phyloP scores from a whole-genome alignment of 352 stramenopile species.

The Phytophthora crassamura region DNA sequence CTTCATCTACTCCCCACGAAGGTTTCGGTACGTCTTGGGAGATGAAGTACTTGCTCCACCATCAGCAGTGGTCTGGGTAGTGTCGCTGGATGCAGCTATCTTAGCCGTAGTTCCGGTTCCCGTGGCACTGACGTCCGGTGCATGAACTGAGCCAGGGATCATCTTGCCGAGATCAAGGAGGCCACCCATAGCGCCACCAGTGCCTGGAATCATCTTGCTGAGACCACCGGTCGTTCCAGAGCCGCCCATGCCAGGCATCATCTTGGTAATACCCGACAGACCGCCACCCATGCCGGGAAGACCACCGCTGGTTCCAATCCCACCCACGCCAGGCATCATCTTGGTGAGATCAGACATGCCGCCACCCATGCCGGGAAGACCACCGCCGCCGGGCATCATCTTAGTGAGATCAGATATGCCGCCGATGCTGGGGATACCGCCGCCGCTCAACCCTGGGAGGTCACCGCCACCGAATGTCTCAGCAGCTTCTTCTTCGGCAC shows the following conservation, averaged over 20 bases:
- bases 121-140: not conserved
- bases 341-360: not conserved
- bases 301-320: not conserved
- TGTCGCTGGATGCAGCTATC: not conserved
- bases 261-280: not conserved
- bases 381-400: not conserved
- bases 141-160: slow-evolving; percentile 3
- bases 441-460: not conserved
- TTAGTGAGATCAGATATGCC: not conserved
- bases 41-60: not conserved
- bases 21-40: slow-evolving; percentile 2
- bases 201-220: too few relatives aligned
- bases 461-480: not conserved
- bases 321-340: slow-evolving; percentile 5
- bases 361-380: not conserved
- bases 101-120: not conserved
- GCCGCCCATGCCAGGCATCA: not conserved
- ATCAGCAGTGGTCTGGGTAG: not conserved
- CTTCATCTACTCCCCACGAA: not conserved
- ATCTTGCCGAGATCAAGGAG: too few relatives aligned
- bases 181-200: too few relatives aligned
- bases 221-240: too few relatives aligned
- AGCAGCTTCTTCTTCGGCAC: slow-evolving; percentile 1
- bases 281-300: not conserved
- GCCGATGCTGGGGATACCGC: not conserved